A percentile compares a stretch with the other conserved stretches of the same genome.
phyloP scores from a whole-genome alignment of 2,329 filamentous ascomycete genomes.

The Fusarium sp. region DNA sequence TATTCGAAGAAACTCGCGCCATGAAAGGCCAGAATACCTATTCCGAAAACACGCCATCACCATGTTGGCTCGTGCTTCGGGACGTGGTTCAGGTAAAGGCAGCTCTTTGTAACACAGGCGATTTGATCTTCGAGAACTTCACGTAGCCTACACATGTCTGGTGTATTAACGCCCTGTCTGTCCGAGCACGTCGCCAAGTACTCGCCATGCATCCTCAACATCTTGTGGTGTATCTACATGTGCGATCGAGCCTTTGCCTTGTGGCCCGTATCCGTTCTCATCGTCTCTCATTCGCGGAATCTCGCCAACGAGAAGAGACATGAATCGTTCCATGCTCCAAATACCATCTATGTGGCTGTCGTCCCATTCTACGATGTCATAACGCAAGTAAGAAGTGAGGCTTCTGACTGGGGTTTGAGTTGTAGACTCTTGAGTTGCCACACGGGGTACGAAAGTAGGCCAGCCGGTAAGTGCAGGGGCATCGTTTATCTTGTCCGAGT shows the following conservation, averaged over 20 bases:
- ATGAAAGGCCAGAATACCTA: no score
- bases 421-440: background rate
- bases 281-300: slow-evolving; percentile 42
- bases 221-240: slow-evolving; percentile 30
- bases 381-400: slow-evolving; percentile 16
- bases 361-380: background rate
- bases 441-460: slow-evolving; percentile 37
- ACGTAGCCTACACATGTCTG: background rate
- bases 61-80: background rate
- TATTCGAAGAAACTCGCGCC: background rate
- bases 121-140: background rate
- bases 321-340: slow-evolving; percentile 37
- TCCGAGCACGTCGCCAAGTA: slow-evolving; percentile 11
- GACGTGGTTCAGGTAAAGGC: background rate
- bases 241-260: slow-evolving; percentile 35
- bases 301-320: slow-evolving; percentile 39
- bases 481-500: slow-evolving; percentile 1
- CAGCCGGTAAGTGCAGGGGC: slow-evolving; percentile 23
- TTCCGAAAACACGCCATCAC: background rate
- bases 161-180: slow-evolving; percentile 5
- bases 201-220: slow-evolving; percentile 29
- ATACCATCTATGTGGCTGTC: background rate
- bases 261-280: slow-evolving; percentile 36
- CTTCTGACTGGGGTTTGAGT: background rate
- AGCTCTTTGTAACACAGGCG: background rate